Evolutionary conservation across 108 stramenopile genomes (phyloP).

Genomic region (Parietichytrium sp.): DNA sequence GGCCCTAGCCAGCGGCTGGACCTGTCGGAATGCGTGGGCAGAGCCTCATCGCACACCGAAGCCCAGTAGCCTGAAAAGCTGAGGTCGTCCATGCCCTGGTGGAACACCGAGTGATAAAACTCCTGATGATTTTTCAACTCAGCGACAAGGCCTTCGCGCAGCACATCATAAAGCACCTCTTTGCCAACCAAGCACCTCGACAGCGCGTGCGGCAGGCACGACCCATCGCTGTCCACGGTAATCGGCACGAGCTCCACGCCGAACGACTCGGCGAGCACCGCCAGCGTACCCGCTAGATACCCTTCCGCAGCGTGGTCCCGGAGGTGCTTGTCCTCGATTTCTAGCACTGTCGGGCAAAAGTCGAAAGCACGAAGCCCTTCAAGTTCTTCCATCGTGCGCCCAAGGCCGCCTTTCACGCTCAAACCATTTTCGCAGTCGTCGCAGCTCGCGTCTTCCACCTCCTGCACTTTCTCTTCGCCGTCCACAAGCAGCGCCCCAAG

Average conservation of each 20-base stretch:
- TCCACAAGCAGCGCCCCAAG: constrained; percentile 7
- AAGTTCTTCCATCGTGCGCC: background rate
- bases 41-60: background rate
- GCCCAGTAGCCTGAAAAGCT: background rate
- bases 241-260: constrained; percentile 9
- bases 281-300: background rate
- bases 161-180: constrained; percentile 5
- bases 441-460: background rate
- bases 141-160: background rate
- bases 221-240: constrained; percentile 21
- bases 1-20: constrained; percentile 34
- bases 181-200: constrained; percentile 24
- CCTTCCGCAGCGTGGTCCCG: background rate
- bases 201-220: constrained; percentile 15
- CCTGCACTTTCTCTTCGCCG: too few species aligned
- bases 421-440: background rate
- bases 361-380: background rate
- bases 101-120: background rate
- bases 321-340: constrained; percentile 21
- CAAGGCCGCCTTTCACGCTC: background rate
- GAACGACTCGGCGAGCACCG: background rate
- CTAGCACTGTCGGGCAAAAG: background rate
- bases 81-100: background rate
- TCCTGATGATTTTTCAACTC: background rate
- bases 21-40: background rate